phyloP scores from a whole-genome alignment of 2,329 filamentous ascomycete species.

The Xylariaceae sp. region DNA sequence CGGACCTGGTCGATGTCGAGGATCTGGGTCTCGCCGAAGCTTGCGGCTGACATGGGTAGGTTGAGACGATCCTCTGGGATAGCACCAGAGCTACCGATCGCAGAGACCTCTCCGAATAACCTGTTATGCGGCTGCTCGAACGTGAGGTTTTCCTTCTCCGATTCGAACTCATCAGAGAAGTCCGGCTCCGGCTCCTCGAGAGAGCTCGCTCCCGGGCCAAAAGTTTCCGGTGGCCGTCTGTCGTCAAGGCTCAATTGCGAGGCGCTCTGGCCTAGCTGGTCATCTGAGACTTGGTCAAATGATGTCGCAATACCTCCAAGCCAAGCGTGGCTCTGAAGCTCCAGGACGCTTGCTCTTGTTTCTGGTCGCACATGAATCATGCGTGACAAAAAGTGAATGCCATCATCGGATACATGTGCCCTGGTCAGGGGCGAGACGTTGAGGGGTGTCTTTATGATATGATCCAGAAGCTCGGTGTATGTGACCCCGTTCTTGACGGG shows the following conservation, averaged over 20 bases:
- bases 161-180: slow-evolving; percentile 53
- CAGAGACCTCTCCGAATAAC: slow-evolving; percentile 52
- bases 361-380: slow-evolving; percentile 80
- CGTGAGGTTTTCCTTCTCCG: slow-evolving; percentile 72
- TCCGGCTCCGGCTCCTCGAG: slow-evolving; percentile 28
- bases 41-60: slow-evolving; percentile 31
- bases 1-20: slow-evolving; percentile 32
- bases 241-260: slow-evolving; percentile 59
- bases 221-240: slow-evolving; percentile 20
- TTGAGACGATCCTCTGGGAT: slow-evolving; percentile 42
- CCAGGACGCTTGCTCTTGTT: slow-evolving; percentile 62
- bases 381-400: slow-evolving; percentile 65
- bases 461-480: slow-evolving; percentile 72
- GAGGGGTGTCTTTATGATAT: slow-evolving; percentile 73
- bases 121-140: slow-evolving; percentile 45
- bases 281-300: slow-evolving; percentile 55
- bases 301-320: slow-evolving; percentile 46
- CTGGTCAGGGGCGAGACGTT: slow-evolving; percentile 57
- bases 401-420: slow-evolving; percentile 52
- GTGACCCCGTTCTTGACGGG: slow-evolving; percentile 68
- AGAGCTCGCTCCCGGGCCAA: slow-evolving; percentile 19
- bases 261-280: slow-evolving; percentile 49
- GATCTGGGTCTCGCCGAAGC: slow-evolving; percentile 28
- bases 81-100: slow-evolving; percentile 44
- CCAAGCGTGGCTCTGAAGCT: slow-evolving; percentile 70